Evolutionary conservation across 371 early-diverging fungal species (phyloP), one percentile per base, ranked within the genome.

Genomic region (Mucor plumbeus): DNA sequence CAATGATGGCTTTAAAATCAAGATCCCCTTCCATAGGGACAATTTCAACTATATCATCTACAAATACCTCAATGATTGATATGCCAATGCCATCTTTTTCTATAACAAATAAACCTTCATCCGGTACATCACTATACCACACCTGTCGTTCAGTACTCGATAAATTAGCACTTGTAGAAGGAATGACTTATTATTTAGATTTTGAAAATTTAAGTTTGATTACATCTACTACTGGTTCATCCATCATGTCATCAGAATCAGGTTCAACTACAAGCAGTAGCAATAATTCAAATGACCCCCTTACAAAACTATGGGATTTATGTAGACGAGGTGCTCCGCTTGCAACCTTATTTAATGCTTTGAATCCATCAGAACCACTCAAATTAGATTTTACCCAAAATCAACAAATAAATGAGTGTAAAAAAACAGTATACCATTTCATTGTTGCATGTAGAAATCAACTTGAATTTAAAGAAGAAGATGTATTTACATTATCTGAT

Each of bases 311-410:
- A 31, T 97, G 95, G 95, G 81, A 83, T 44, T 87, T 93, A 47
- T 95, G 96, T 78, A 90, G 96, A 34, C 84, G 92, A 44, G 97
- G 97, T 11, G 85, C 90, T 11, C 91, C 94, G 17, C 86, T 98
- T 13, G 93, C 90, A 66, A 86, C 89, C 8, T 76, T 97, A 9
- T 91, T 89, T 73, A 97, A 96, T 74, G 90, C 90, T 39, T 76
- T 91, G 7, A 64, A 82, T 13, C 91, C 93, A 7, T 56, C 78
- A 69, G 75, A 87, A 71, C 80, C 82, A 21, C 47, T 81, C 65
- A 80, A 86, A 72, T 77, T 88, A 66, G 80, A 81, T 50, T 84
- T 87, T 67, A 66, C 84, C 57, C 17, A 33, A 3, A 61, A 17
- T 0, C 60, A 64, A 7, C 57, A 54, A 61, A 36, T 39, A 5